phyloP scores from a whole-genome alignment of 2,329 filamentous ascomycete species.

The Furcasterigmium sp. region DNA sequence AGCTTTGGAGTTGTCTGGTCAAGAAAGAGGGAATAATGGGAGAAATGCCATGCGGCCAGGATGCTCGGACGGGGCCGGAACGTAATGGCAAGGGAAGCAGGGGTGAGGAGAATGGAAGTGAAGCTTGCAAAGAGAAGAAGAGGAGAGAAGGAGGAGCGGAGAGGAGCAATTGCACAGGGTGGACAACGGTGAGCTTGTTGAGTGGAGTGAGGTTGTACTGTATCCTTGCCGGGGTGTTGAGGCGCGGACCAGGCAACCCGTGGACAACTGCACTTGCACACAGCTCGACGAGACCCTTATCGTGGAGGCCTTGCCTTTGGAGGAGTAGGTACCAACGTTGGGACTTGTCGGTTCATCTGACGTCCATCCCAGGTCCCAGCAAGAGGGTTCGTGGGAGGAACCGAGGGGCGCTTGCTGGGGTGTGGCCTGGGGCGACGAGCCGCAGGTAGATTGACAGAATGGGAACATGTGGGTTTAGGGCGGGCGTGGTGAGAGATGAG shows the following conservation, averaged over 20 bases:
- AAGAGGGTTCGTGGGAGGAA: not conserved
- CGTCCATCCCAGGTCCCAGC: not conserved
- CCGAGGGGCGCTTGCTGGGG: not conserved
- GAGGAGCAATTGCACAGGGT: not conserved
- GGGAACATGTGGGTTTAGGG: not conserved
- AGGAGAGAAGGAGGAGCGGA: not conserved
- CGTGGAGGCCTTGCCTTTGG: not conserved
- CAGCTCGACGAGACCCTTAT: not conserved
- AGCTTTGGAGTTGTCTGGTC: not conserved
- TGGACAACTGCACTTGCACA: not conserved
- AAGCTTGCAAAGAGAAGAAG: not conserved
- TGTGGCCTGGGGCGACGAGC: constrained; percentile 1
- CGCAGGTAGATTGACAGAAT: constrained; percentile 3
- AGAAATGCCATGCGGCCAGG: not conserved
- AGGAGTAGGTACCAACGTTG: no score
- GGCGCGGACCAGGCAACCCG: not conserved
- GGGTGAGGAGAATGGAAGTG: not conserved
- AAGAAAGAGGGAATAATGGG: not conserved
- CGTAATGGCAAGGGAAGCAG: not conserved
- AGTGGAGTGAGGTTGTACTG: not conserved
- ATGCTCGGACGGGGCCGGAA: not conserved
- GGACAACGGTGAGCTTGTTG: not conserved
- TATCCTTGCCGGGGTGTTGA: not conserved
- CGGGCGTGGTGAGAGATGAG: no score
- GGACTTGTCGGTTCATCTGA: not conserved